These are phyloP conservation scores for Byssothecium circinans DNA, from an alignment of 2,329 filamentous ascomycete species.

Conservation along the genomic window DNA sequence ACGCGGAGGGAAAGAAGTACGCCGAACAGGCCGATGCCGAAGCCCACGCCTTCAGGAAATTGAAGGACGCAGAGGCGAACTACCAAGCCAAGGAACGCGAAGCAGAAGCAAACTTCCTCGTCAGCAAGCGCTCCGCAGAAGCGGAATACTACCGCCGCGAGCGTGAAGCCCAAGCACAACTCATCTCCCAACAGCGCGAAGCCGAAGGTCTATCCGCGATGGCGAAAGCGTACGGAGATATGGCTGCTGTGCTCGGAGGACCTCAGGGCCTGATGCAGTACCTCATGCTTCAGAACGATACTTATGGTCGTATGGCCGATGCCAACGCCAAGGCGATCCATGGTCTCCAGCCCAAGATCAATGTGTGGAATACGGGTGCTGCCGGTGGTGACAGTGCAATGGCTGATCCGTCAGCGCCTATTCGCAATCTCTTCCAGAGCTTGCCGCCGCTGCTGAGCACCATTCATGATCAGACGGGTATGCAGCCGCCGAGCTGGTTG, in stretches of 20 bases:
- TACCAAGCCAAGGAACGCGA: slow-evolving; percentile 46
- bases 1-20: slow-evolving; percentile 58
- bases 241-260: slow-evolving; percentile 74
- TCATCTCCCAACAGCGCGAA: slow-evolving; percentile 67
- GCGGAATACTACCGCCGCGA: slow-evolving; percentile 46
- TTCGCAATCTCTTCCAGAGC: slow-evolving; percentile 82
- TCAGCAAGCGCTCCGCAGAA: slow-evolving; percentile 48
- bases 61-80: slow-evolving; percentile 48
- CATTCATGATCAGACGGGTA: slow-evolving; percentile 87
- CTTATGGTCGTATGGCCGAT: slow-evolving; percentile 74
- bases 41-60: slow-evolving; percentile 50
- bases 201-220: slow-evolving; percentile 76
- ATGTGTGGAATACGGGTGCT: slow-evolving; percentile 79
- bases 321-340: slow-evolving; percentile 76
- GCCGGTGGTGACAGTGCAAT: slow-evolving; percentile 46
- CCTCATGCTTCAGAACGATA: slow-evolving; percentile 84
- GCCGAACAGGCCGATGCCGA: slow-evolving; percentile 63
- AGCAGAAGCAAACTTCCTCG: slow-evolving; percentile 54
- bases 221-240: slow-evolving; percentile 75
- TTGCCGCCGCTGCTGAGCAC: slow-evolving; percentile 80
- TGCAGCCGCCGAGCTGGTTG: slow-evolving; percentile 75
- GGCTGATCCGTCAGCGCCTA: slow-evolving; percentile 62
- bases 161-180: slow-evolving; percentile 62
- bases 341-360: slow-evolving; percentile 85
- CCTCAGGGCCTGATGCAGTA: slow-evolving; percentile 78